These are phyloP conservation scores for Acer negundo DNA, from an alignment of 345 rosid genomes.

Conservation along the genomic window DNA sequence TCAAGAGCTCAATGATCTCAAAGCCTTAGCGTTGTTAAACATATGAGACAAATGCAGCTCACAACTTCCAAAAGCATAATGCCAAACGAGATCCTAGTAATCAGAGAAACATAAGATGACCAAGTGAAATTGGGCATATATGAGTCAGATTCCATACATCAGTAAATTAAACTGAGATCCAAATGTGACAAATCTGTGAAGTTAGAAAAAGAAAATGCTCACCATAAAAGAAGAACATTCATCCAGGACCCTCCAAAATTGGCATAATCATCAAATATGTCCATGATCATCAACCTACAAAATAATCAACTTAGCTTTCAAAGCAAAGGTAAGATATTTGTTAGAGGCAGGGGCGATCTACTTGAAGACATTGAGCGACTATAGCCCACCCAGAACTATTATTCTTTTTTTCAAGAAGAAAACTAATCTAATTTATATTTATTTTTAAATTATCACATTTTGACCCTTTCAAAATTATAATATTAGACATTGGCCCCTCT, in stretches of 20 bases:
- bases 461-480: not conserved
- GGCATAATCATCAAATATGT: conserved; percentile 27
- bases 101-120: conserved; percentile 9
- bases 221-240: conserved; percentile 24
- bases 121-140: conserved; percentile 30
- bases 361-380: not conserved
- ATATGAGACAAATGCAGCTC: conserved; percentile 36
- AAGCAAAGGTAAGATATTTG: not conserved
- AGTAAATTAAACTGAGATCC: not conserved
- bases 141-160: conserved; percentile 13
- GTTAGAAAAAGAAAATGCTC: conserved; percentile 12
- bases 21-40: conserved; percentile 18
- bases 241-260: conserved; percentile 24
- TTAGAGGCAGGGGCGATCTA: not conserved
- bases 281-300: conserved; percentile 35
- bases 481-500: not conserved
- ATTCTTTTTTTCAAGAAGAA: too few relatives aligned
- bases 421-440: too few relatives aligned
- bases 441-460: not conserved
- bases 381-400: not conserved
- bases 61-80: conserved; percentile 28
- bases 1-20: conserved; percentile 26
- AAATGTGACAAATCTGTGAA: not conserved
- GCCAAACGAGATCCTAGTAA: conserved; percentile 24
- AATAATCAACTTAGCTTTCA: conserved; percentile 5